Percentiles rank a stretch among this genome's conserved stretches.
Conservation (phyloP, 495 filamentous ascomycete genomes). For the Penicillium cataractarum region DNA sequence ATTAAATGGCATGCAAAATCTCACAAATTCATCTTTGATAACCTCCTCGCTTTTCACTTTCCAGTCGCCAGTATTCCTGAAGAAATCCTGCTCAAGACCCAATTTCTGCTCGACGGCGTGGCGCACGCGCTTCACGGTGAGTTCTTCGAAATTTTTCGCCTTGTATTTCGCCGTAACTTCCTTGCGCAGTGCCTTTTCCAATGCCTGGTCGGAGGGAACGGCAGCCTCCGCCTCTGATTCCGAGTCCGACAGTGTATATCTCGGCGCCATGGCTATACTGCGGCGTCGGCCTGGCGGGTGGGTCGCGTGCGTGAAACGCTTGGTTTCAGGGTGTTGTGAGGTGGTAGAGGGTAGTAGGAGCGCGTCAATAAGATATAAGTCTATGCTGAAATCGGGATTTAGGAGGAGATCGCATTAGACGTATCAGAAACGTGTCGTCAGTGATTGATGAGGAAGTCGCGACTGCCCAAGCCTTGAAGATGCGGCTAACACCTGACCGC, state of each 20-base stretch:
- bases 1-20: conserved; percentile 27
- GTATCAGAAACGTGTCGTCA: conserved; percentile 8
- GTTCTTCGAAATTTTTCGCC: conserved; percentile 58
- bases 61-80: conserved; percentile 68
- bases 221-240: conserved; percentile 33
- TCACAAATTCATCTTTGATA: conserved; percentile 72
- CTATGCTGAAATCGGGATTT: neutral
- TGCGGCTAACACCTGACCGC: conserved; percentile 11
- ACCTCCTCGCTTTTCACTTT: conserved; percentile 77
- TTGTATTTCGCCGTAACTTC: conserved; percentile 61
- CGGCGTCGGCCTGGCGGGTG: neutral
- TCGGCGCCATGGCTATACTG: conserved; percentile 35
- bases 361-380: neutral
- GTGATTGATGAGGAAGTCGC: conserved; percentile 1
- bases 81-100: conserved; percentile 67
- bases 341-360: neutral
- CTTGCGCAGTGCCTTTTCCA: conserved; percentile 61
- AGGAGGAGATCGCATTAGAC: neutral
- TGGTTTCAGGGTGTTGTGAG: neutral
- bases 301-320: neutral
- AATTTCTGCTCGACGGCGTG: conserved; percentile 66
- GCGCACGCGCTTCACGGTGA: conserved; percentile 79
- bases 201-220: conserved; percentile 36
- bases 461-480: neutral
- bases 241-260: conserved; percentile 41